phyloP scores from a whole-genome alignment of 768 basidiomycete species.

The Lactarius hatsudake region DNA sequence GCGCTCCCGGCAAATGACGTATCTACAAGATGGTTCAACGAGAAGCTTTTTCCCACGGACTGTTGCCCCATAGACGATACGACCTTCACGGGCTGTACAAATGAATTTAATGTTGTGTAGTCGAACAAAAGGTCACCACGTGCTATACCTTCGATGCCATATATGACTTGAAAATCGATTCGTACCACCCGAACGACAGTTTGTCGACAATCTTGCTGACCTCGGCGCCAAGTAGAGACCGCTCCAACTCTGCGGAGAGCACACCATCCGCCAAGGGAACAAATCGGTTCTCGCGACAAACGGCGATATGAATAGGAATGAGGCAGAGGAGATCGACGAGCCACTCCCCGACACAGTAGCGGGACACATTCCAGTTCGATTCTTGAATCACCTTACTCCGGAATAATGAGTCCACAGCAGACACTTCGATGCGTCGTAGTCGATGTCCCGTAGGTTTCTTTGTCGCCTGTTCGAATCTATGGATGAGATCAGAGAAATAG shows the following conservation, averaged over 20 bases:
- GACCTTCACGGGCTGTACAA: conserved; percentile 49
- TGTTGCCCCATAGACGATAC: not conserved
- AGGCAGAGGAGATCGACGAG: conserved; percentile 52
- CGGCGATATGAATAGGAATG: conserved; percentile 36
- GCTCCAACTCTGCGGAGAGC: conserved; percentile 47
- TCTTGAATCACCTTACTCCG: not conserved
- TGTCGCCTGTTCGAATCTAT: conserved; percentile 45
- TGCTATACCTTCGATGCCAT: conserved; percentile 37
- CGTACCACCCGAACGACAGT: conserved; percentile 61
- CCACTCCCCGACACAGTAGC: conserved; percentile 51
- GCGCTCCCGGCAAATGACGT: conserved; percentile 32
- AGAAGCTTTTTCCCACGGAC: not conserved
- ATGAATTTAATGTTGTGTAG: no score
- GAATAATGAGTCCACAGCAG: conserved; percentile 34
- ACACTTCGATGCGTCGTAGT: conserved; percentile 40
- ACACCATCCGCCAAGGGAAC: conserved; percentile 59
- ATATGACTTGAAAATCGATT: conserved; percentile 59
- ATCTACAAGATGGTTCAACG: not conserved
- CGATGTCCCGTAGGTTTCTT: conserved; percentile 49
- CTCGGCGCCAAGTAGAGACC: conserved; percentile 54
- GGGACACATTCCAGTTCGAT: conserved; percentile 9
- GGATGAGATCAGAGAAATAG: conserved; percentile 46
- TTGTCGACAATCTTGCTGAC: conserved; percentile 54
- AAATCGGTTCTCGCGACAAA: conserved; percentile 58
- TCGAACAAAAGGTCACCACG: no score